Conservation (phyloP, 1,284 basidiomycete species). For the Cryptococcus sp. region DNA sequence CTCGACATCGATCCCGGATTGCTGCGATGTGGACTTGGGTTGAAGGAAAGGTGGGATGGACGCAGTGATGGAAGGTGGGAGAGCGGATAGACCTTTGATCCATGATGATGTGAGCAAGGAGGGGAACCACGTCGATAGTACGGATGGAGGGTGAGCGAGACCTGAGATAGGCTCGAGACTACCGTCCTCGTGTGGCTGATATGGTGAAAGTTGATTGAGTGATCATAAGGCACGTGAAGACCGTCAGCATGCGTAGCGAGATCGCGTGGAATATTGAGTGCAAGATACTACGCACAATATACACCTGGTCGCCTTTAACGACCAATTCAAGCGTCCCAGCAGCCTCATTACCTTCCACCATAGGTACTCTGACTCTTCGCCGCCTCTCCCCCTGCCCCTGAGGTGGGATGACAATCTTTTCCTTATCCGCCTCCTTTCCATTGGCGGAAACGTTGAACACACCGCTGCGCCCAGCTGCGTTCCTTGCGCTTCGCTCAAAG, state of each 20-base stretch:
- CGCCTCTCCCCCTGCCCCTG: slow-evolving; percentile 16
- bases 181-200: slow-evolving; percentile 48
- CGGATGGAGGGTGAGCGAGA: slow-evolving; percentile 40
- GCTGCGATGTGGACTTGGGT: background rate
- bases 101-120: slow-evolving; percentile 20
- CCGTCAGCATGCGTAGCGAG: slow-evolving; percentile 3
- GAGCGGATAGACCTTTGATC: slow-evolving; percentile 5
- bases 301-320: slow-evolving; percentile 49
- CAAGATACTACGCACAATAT: slow-evolving; percentile 39
- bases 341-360: slow-evolving; percentile 43
- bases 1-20: slow-evolving; percentile 3
- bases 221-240: no score
- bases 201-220: background rate
- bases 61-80: slow-evolving; percentile 22
- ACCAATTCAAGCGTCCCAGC: slow-evolving; percentile 47
- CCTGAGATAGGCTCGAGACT: slow-evolving; percentile 38
- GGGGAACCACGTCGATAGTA: slow-evolving; percentile 46
- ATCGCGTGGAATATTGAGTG: background rate
- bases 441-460: slow-evolving; percentile 8
- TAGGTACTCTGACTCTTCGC: slow-evolving; percentile 50
- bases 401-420: slow-evolving; percentile 4
- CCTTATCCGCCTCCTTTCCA: slow-evolving; percentile 8
- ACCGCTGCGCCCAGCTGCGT: slow-evolving; percentile 69
- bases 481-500: slow-evolving; percentile 65
- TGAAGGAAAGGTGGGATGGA: slow-evolving; percentile 23